phyloP scores from a whole-genome alignment of 768 basidiomycete genomes.

The Suillus paluster region DNA sequence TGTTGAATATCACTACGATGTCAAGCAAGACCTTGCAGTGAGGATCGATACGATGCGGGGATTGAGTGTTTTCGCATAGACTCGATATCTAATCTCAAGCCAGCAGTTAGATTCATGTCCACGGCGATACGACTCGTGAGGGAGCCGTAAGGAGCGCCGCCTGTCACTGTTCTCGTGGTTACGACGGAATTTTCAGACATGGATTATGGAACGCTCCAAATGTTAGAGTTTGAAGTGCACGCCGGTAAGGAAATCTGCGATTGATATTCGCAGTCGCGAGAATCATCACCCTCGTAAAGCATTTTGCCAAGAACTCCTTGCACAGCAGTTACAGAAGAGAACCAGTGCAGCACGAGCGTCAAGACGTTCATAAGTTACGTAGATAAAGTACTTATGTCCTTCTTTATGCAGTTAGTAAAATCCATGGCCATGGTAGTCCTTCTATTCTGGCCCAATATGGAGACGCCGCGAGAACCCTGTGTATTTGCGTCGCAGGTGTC shows the following conservation, averaged over 20 bases:
- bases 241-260: constrained; percentile 5
- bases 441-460: neutral
- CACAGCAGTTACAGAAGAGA: constrained; percentile 12
- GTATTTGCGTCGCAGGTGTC: neutral
- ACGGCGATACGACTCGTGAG: constrained; percentile 2
- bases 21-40: neutral
- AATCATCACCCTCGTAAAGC: constrained; percentile 2
- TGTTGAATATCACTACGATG: neutral
- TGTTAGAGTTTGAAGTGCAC: constrained; percentile 10
- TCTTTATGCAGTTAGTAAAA: constrained; percentile 5
- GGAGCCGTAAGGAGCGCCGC: constrained; percentile 2
- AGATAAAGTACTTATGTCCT: neutral
- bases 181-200: constrained; percentile 9
- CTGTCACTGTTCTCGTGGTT: constrained; percentile 7
- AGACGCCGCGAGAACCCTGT: constrained; percentile 1
- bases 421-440: neutral
- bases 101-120: neutral
- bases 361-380: neutral
- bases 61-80: neutral
- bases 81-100: neutral
- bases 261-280: constrained; percentile 4
- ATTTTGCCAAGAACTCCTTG: constrained; percentile 1
- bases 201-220: neutral
- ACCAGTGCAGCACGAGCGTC: neutral
- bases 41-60: neutral